A percentile compares a stretch with the other conserved stretches of the same genome.
phyloP scores from a whole-genome alignment of 352 stramenopile species.

The Saprolegnia diclina region DNA sequence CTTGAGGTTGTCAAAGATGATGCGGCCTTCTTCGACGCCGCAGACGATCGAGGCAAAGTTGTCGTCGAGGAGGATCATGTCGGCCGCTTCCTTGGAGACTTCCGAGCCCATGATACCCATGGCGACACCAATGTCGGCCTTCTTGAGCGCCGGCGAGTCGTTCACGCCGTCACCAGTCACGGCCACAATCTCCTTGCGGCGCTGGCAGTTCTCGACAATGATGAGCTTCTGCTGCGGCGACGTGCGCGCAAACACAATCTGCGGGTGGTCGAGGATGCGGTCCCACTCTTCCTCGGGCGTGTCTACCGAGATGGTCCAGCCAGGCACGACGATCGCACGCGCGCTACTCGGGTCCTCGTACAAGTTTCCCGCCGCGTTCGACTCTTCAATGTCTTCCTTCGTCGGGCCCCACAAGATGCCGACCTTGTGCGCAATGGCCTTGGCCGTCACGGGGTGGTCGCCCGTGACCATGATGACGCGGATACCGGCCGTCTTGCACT shows the following conservation, averaged over 20 bases:
- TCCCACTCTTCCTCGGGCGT: conserved; percentile 50
- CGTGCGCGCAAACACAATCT: conserved; percentile 89
- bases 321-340: conserved; percentile 48
- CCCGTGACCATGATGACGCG: conserved; percentile 82
- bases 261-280: conserved; percentile 38
- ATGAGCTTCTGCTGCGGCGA: conserved; percentile 81
- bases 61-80: conserved; percentile 90
- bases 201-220: conserved; percentile 77
- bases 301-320: conserved; percentile 37
- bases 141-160: conserved; percentile 53
- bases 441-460: conserved; percentile 71
- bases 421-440: conserved; percentile 67
- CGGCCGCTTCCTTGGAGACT: conserved; percentile 81
- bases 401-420: conserved; percentile 54
- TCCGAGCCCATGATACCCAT: conserved; percentile 92
- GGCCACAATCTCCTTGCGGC: conserved; percentile 54
- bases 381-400: conserved; percentile 35
- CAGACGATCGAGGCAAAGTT: conserved; percentile 90
- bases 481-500: conserved; percentile 71
- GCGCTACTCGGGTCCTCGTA: conserved; percentile 39
- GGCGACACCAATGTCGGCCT: conserved; percentile 91
- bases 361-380: conserved; percentile 29
- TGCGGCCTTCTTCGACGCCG: conserved; percentile 44
- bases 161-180: conserved; percentile 84
- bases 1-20: conserved; percentile 83